Evolutionary conservation across 352 stramenopile species (phyloP).

Genomic region (Phytopythium ostracodes): DNA sequence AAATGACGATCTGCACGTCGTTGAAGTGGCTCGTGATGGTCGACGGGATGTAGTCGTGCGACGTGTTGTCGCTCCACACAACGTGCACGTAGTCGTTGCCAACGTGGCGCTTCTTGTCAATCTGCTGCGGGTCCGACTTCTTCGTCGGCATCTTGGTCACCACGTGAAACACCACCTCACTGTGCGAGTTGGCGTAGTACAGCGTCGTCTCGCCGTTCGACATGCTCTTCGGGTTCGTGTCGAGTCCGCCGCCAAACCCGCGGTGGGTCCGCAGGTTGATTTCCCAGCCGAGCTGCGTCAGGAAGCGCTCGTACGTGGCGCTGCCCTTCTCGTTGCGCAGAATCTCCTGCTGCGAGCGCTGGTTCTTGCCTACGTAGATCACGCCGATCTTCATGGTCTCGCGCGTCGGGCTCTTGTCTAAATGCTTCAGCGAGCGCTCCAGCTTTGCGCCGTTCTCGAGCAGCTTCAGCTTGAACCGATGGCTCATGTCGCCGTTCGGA

Average conservation of each 20-base stretch:
- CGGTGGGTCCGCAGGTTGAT: constrained; percentile 62
- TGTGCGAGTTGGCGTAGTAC: constrained; percentile 81
- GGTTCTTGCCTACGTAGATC: constrained; percentile 76
- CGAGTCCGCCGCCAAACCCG: constrained; percentile 72
- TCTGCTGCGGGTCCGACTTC: constrained; percentile 71
- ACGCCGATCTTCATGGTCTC: constrained; percentile 90
- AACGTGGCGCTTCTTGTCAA: constrained; percentile 88
- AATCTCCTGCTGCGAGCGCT: constrained; percentile 78
- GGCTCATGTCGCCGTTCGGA: constrained; percentile 50
- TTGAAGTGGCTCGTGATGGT: constrained; percentile 90
- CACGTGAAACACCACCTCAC: constrained; percentile 86
- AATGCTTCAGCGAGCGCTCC: constrained; percentile 73
- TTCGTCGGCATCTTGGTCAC: constrained; percentile 88
- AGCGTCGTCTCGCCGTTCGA: constrained; percentile 69
- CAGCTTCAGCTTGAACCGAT: constrained; percentile 56
- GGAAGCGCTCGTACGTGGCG: constrained; percentile 58
- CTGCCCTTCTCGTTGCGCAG: constrained; percentile 73
- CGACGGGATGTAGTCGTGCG: constrained; percentile 69
- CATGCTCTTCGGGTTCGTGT: constrained; percentile 77
- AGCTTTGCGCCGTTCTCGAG: constrained; percentile 74
- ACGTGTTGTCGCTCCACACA: constrained; percentile 82
- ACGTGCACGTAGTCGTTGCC: constrained; percentile 88
- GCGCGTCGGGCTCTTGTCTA: constrained; percentile 83
- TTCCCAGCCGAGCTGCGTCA: constrained; percentile 77
- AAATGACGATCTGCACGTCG: constrained; percentile 85